Conservation (phyloP, 31 red algal species). For the Bonnemaisonia californica region DNA sequence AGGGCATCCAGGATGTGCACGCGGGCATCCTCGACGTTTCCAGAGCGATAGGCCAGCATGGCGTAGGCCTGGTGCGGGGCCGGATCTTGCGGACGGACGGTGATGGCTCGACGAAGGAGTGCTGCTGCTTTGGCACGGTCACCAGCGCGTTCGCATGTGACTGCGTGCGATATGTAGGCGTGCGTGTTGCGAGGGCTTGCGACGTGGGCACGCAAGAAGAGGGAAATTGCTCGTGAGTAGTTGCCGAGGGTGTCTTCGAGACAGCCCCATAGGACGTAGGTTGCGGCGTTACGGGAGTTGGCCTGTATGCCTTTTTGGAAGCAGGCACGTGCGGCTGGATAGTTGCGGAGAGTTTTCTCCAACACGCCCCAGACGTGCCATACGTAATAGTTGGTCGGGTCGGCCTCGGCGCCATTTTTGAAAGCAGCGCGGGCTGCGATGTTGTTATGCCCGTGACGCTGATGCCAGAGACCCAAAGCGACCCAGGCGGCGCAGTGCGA, state of each 20-base stretch:
- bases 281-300: conserved; percentile 71
- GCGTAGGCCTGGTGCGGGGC: conserved; percentile 61
- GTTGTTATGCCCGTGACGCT: conserved; percentile 25
- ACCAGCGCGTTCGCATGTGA: conserved; percentile 28
- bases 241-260: conserved; percentile 54
- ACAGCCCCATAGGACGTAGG: conserved; percentile 56
- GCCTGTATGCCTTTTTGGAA: conserved; percentile 42
- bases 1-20: conserved; percentile 58
- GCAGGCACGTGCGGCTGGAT: conserved; percentile 38
- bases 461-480: conserved; percentile 74
- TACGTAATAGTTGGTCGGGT: conserved; percentile 77
- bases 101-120: conserved; percentile 40
- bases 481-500: conserved; percentile 76
- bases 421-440: conserved; percentile 31
- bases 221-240: conserved; percentile 26
- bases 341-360: conserved; percentile 34
- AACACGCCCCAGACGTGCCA: conserved; percentile 84
- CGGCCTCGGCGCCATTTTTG: conserved; percentile 36
- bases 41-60: conserved; percentile 29
- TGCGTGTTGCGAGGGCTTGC: conserved; percentile 53
- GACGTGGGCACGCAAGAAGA: conserved; percentile 44
- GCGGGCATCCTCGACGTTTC: conserved; percentile 53
- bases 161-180: conserved; percentile 57
- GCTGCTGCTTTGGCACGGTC: conserved; percentile 36
- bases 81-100: conserved; percentile 37